phyloP scores from a whole-genome alignment of 1,139 yeast species.

The Blastobotrys ciferrii region DNA sequence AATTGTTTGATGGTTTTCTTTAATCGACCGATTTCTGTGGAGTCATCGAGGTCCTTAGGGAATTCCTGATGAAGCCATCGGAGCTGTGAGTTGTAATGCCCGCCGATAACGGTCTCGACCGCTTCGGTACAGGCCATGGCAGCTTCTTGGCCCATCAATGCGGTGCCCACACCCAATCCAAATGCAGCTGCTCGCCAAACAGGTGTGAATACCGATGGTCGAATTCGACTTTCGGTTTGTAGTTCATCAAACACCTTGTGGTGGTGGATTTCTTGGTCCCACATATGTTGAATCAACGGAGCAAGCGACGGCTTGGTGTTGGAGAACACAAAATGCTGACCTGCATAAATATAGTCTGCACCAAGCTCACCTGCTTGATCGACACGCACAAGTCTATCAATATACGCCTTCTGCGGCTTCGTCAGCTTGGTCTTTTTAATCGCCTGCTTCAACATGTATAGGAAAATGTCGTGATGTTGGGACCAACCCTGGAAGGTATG shows the following conservation, averaged over 20 bases:
- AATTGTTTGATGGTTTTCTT: constrained; percentile 68
- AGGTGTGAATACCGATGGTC: constrained; percentile 90
- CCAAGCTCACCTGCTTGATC: constrained; percentile 99
- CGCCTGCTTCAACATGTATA: constrained; percentile 25
- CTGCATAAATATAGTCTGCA: constrained; percentile 89
- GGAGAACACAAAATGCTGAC: constrained; percentile 78
- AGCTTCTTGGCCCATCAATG: constrained; percentile 84
- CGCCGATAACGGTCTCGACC: constrained; percentile 96
- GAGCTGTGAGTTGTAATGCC: constrained; percentile 88
- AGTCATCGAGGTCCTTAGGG: constrained; percentile 45
- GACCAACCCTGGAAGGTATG: neutral
- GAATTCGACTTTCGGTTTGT: constrained; percentile 73
- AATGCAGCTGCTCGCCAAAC: constrained; percentile 91
- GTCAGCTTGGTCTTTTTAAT: constrained; percentile 23
- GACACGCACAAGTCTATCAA: constrained; percentile 78
- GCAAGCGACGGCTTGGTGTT: constrained; percentile 61
- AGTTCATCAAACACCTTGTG: constrained; percentile 78
- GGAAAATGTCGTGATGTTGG: neutral
- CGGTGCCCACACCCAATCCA: constrained; percentile 84
- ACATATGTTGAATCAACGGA: constrained; percentile 81
- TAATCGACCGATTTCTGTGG: constrained; percentile 51
- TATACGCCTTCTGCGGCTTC: constrained; percentile 49
- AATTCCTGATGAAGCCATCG: constrained; percentile 52
- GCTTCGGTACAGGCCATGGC: constrained; percentile 99
- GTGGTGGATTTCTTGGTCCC: constrained; percentile 96